Percentiles rank a stretch among this genome's conserved stretches.
phyloP scores from a whole-genome alignment of 352 stramenopile genomes.

The Phytophthora hibernalis region DNA sequence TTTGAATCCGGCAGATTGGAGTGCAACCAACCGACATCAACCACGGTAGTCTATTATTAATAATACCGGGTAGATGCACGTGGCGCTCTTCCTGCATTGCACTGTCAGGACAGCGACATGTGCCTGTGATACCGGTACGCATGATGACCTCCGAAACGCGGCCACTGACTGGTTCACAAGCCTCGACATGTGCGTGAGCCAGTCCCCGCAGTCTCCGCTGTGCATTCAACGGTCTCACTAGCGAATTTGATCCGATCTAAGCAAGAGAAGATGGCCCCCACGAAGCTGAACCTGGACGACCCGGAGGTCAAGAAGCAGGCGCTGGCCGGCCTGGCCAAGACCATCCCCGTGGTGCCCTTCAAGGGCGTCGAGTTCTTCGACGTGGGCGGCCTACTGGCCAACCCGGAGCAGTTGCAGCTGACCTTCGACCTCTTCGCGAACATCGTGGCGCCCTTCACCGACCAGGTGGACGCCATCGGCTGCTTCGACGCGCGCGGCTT shows the following conservation, averaged over 20 bases:
- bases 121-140: constrained; percentile 30
- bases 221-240: constrained; percentile 29
- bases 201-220: constrained; percentile 8
- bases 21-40: too few species aligned
- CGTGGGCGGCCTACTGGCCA: constrained; percentile 94
- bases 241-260: constrained; percentile 29
- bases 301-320: constrained; percentile 57
- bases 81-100: not conserved
- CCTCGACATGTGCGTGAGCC: constrained; percentile 21
- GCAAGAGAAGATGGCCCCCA: constrained; percentile 32
- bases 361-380: constrained; percentile 98
- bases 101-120: constrained; percentile 25
- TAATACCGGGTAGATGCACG: too few species aligned
- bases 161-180: constrained; percentile 31
- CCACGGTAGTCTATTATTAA: not conserved
- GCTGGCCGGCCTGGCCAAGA: constrained; percentile 75
- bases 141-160: constrained; percentile 16
- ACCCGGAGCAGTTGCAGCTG: constrained; percentile 89
- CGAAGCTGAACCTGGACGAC: constrained; percentile 55
- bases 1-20: too few species aligned
- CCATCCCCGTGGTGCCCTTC: constrained; percentile 96
- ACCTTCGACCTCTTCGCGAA: constrained; percentile 95
- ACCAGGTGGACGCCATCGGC: constrained; percentile 82
- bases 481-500: constrained; percentile 98
- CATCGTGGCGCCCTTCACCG: constrained; percentile 57